These are phyloP conservation scores for Fonsecaea nubica DNA, from an alignment of 2,329 filamentous ascomycete genomes.

Conservation along the genomic window DNA sequence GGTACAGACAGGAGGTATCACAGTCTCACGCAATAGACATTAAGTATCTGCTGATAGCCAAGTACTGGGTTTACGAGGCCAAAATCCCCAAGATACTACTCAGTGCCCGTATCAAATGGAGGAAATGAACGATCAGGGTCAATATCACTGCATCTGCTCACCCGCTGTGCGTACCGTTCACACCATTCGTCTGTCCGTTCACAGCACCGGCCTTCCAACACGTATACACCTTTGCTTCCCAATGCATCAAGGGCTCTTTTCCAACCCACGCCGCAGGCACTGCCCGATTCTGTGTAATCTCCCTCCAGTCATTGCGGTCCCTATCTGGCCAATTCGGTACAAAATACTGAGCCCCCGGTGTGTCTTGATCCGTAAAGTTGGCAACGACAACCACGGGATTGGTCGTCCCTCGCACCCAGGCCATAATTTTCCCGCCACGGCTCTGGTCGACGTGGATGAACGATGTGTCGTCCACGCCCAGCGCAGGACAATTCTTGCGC, in stretches of 20 bases:
- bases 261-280: slow-evolving; percentile 8
- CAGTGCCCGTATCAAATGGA: background rate
- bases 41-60: too few relatives aligned
- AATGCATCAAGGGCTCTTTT: slow-evolving; percentile 6
- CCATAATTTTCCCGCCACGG: slow-evolving; percentile 4
- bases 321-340: slow-evolving; percentile 4
- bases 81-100: too few relatives aligned
- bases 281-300: slow-evolving; percentile 1
- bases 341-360: slow-evolving; percentile 26
- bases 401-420: slow-evolving; percentile 7
- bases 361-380: slow-evolving; percentile 29
- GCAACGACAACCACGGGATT: slow-evolving; percentile 6
- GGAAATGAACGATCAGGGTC: background rate
- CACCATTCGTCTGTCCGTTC: background rate
- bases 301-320: slow-evolving; percentile 1
- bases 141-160: background rate
- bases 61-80: too few relatives aligned
- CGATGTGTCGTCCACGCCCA: slow-evolving; percentile 2
- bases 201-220: background rate
- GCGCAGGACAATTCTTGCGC: slow-evolving; percentile 2
- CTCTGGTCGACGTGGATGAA: slow-evolving; percentile 9
- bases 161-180: background rate
- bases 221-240: slow-evolving; percentile 9
- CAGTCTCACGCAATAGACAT: too few relatives aligned
- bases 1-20: too few relatives aligned